Evolutionary conservation across 2,329 filamentous ascomycete genomes (phyloP).

Genomic region (Blastomyces parvus): DNA sequence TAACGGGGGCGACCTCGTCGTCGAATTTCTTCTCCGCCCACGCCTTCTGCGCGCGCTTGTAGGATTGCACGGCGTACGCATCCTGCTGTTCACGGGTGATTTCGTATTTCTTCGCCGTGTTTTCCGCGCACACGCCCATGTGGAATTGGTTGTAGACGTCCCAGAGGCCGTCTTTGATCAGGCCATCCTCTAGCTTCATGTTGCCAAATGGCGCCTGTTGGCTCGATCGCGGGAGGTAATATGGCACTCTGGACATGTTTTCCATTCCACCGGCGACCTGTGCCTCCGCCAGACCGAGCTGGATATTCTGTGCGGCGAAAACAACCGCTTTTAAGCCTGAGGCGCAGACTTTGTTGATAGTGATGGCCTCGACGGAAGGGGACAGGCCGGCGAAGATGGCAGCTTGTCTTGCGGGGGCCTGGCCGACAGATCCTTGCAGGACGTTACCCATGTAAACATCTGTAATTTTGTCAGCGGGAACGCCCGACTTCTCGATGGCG

Average conservation of each 20-base stretch:
- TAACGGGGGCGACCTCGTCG: constrained; percentile 84
- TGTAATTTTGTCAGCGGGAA: constrained; percentile 70
- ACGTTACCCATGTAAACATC: constrained; percentile 99
- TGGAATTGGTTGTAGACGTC: constrained; percentile 96
- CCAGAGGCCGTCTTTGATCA: constrained; percentile 90
- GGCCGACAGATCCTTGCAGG: constrained; percentile 70
- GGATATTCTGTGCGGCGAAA: constrained; percentile 87
- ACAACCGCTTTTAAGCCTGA: constrained; percentile 88
- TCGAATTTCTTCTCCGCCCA: constrained; percentile 76
- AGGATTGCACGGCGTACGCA: constrained; percentile 78
- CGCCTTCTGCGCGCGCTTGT: constrained; percentile 78
- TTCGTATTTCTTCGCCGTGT: constrained; percentile 76
- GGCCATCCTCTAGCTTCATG: constrained; percentile 76
- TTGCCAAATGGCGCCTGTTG: constrained; percentile 78
- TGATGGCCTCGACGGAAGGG: constrained; percentile 72
- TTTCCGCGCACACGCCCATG: constrained; percentile 96
- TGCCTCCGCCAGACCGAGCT: constrained; percentile 78
- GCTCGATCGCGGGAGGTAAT: constrained; percentile 76
- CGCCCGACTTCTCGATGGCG: constrained; percentile 73
- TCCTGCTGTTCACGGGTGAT: constrained; percentile 83
- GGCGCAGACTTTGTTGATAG: constrained; percentile 97
- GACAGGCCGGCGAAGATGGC: constrained; percentile 78
- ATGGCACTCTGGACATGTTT: constrained; percentile 90
- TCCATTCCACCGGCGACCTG: constrained; percentile 96
- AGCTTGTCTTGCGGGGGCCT: constrained; percentile 87